These are phyloP conservation scores for Nicotiana knightiana DNA, from an alignment of 257 asterid genomes.

Conservation along the genomic window DNA sequence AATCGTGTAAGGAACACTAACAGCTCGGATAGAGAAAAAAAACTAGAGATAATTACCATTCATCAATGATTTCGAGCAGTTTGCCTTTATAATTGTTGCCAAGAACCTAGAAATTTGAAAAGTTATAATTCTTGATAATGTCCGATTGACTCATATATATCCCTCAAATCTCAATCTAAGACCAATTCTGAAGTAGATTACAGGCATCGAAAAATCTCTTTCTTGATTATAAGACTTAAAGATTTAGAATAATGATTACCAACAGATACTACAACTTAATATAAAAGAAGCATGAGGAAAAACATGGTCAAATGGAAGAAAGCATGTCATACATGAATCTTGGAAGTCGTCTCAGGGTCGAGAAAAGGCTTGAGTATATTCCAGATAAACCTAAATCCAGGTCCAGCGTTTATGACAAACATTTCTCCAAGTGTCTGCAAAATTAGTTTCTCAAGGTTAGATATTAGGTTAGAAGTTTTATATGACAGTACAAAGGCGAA, in stretches of 20 bases:
- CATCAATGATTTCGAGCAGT: slow-evolving; percentile 47
- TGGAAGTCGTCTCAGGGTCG: slow-evolving; percentile 42
- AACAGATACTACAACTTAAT: neutral
- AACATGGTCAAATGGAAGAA: neutral
- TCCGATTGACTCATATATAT: neutral
- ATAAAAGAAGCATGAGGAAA: neutral
- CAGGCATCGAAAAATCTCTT: neutral
- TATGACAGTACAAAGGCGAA: neutral
- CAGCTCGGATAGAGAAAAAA: neutral
- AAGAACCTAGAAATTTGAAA: slow-evolving; percentile 35
- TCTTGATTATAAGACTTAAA: neutral
- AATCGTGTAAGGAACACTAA: neutral
- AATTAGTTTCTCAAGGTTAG: neutral
- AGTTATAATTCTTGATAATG: neutral
- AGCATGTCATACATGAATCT: slow-evolving; percentile 36
- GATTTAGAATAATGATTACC: too few species aligned
- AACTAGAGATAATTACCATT: slow-evolving; percentile 25
- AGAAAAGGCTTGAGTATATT: slow-evolving; percentile 51
- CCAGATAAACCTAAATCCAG: slow-evolving; percentile 54
- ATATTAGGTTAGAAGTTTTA: neutral
- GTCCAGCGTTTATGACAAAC: slow-evolving; percentile 54
- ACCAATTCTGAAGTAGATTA: neutral
- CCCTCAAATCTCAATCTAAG: neutral
- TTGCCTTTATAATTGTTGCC: slow-evolving; percentile 40
- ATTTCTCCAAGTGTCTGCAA: slow-evolving; percentile 45